Conservation (phyloP, 352 stramenopile genomes). For the Globisporangium splendens region DNA sequence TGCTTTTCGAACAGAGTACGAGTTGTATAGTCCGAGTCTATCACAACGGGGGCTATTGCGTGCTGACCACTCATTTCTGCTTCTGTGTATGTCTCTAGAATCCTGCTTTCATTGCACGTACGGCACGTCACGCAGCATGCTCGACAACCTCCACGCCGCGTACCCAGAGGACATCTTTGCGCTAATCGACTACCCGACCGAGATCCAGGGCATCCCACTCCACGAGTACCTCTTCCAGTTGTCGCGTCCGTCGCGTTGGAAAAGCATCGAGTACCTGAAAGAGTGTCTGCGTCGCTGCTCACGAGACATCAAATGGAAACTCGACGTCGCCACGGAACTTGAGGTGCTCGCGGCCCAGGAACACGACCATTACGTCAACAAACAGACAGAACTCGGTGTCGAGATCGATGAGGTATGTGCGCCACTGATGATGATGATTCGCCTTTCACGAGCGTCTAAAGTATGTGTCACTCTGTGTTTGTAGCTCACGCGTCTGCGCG, state of each 20-base stretch:
- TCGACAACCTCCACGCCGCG: constrained; percentile 42
- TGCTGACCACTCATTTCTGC: background rate
- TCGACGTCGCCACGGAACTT: constrained; percentile 59
- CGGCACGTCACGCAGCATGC: constrained; percentile 40
- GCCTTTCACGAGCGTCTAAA: no score
- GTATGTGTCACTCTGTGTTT: background rate
- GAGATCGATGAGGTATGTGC: constrained; percentile 72
- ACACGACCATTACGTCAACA: constrained; percentile 31
- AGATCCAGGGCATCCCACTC: constrained; percentile 54
- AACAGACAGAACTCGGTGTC: constrained; percentile 52
- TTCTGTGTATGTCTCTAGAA: constrained; percentile 20
- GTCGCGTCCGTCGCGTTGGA: constrained; percentile 60
- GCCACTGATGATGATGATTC: no score
- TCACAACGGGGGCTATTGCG: background rate
- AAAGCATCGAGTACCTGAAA: constrained; percentile 80
- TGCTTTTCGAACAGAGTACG: constrained; percentile 66
- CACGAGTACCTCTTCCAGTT: constrained; percentile 64
- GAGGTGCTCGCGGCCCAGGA: constrained; percentile 71
- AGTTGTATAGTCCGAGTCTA: background rate
- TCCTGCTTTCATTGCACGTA: constrained; percentile 73
- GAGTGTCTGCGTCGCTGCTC: constrained; percentile 71
- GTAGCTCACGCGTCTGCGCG: constrained; percentile 53
- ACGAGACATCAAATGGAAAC: constrained; percentile 80
- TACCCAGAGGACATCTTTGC: constrained; percentile 60
- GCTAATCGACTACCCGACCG: constrained; percentile 70